phyloP scores from a whole-genome alignment of 1,139 yeast species.

The Blastobotrys elegans region DNA sequence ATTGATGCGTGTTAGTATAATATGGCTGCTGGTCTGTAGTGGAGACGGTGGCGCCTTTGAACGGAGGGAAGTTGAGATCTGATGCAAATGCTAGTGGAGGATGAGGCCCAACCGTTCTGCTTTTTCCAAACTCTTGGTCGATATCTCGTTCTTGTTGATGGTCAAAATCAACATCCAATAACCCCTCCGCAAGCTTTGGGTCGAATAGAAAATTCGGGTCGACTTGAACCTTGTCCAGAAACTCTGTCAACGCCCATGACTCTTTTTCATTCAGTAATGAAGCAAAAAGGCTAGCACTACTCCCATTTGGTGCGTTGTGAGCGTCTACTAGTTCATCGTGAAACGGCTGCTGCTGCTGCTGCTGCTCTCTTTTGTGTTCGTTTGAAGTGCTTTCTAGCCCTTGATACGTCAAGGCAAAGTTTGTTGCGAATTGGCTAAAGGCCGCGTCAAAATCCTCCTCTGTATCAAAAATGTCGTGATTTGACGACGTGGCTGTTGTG shows the following conservation, averaged over 20 bases:
- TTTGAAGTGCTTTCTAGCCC: not conserved
- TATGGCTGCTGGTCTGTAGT: not conserved
- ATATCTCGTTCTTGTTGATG: not conserved
- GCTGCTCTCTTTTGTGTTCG: not conserved
- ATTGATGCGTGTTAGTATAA: not conserved
- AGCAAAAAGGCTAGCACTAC: slow-evolving; percentile 11
- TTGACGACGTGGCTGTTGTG: not conserved
- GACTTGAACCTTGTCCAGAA: slow-evolving; percentile 36
- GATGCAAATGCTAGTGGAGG: slow-evolving; percentile 16
- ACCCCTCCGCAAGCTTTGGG: slow-evolving; percentile 30
- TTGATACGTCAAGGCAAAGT: slow-evolving; percentile 7
- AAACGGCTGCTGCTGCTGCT: not conserved
- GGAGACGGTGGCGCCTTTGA: slow-evolving; percentile 1
- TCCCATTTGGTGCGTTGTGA: slow-evolving; percentile 2
- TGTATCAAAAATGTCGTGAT: slow-evolving; percentile 10
- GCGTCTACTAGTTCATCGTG: not conserved
- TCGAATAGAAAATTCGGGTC: slow-evolving; percentile 35
- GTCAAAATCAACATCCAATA: slow-evolving; percentile 23
- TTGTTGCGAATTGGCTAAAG: slow-evolving; percentile 10
- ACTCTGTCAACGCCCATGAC: slow-evolving; percentile 34
- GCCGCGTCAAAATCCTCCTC: slow-evolving; percentile 16
- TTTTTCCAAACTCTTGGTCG: slow-evolving; percentile 2
- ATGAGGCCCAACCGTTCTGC: slow-evolving; percentile 12
- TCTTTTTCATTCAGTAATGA: slow-evolving; percentile 36
- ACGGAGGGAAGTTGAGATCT: slow-evolving; percentile 19